phyloP scores from a whole-genome alignment of 2,329 filamentous ascomycete genomes.

The Daldinia eschscholtzii region DNA sequence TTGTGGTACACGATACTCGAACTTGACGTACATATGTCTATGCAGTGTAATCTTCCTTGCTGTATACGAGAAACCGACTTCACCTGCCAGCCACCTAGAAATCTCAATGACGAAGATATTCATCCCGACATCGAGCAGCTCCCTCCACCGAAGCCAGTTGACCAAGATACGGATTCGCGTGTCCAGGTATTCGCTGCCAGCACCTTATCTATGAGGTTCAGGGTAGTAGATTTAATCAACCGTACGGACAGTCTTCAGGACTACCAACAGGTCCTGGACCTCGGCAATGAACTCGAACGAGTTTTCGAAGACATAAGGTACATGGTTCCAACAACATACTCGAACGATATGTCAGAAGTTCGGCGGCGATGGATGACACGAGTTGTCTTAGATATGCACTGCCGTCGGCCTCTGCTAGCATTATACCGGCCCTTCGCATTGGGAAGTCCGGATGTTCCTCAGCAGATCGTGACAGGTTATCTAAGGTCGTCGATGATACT shows the following conservation, averaged over 20 bases:
- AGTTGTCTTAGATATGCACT: conserved; percentile 67
- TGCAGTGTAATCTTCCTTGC: conserved; percentile 65
- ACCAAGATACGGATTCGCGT: conserved; percentile 66
- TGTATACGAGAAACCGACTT: conserved; percentile 66
- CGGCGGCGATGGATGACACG: conserved; percentile 66
- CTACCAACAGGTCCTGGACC: conserved; percentile 65
- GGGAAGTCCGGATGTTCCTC: conserved; percentile 63
- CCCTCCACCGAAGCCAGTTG: conserved; percentile 63
- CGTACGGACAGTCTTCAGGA: conserved; percentile 66
- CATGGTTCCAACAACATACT: conserved; percentile 62
- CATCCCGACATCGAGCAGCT: conserved; percentile 62
- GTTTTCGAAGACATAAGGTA: conserved; percentile 68
- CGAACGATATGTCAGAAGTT: conserved; percentile 58
- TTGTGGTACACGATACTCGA: conserved; percentile 70
- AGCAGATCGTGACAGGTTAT: conserved; percentile 65
- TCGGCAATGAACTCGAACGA: conserved; percentile 66
- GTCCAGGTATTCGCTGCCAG: conserved; percentile 67
- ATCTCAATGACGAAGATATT: conserved; percentile 66
- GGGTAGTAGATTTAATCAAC: conserved; percentile 64
- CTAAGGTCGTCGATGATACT: conserved; percentile 68
- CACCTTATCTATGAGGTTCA: conserved; percentile 63
- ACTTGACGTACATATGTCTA: conserved; percentile 67
- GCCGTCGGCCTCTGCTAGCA: conserved; percentile 64
- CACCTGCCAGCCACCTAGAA: conserved; percentile 65
- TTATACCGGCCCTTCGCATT: conserved; percentile 69